These are phyloP conservation scores for Blastomyces emzantsi DNA, from an alignment of 2,329 filamentous ascomycete species.

Conservation along the genomic window DNA sequence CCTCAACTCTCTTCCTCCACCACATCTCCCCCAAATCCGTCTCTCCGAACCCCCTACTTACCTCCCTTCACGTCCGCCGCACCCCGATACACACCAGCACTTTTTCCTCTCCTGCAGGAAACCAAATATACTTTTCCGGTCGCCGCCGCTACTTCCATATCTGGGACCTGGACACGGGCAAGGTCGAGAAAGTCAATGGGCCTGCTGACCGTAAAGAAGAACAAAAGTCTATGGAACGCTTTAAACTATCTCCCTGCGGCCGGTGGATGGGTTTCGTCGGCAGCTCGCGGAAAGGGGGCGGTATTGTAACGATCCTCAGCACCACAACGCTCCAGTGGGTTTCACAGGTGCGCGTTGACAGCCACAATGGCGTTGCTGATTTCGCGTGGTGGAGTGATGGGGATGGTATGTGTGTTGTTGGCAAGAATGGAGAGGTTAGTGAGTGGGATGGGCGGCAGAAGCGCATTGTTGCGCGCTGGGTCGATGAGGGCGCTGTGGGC, in stretches of 20 bases:
- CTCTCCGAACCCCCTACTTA: conserved; percentile 78
- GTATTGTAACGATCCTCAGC: conserved; percentile 76
- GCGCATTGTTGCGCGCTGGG: conserved; percentile 72
- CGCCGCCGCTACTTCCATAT: conserved; percentile 86
- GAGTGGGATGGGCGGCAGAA: conserved; percentile 69
- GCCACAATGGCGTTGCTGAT: conserved; percentile 73
- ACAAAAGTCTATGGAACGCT: conserved; percentile 83
- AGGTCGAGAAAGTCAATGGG: conserved; percentile 70
- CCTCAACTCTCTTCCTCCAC: conserved; percentile 78
- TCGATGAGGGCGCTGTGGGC: conserved; percentile 79
- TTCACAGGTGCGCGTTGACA: conserved; percentile 70
- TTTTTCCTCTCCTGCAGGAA: conserved; percentile 64
- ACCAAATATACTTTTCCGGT: conserved; percentile 79
- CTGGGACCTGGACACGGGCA: conserved; percentile 78
- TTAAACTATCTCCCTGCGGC: conserved; percentile 80
- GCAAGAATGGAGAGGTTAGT: conserved; percentile 79
- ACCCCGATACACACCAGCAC: conserved; percentile 77
- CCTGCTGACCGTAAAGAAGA: conserved; percentile 63
- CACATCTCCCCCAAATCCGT: conserved; percentile 71
- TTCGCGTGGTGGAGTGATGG: conserved; percentile 89
- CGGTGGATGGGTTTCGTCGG: conserved; percentile 76
- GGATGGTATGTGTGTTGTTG: conserved; percentile 69
- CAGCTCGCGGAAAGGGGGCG: conserved; percentile 73
- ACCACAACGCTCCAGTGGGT: conserved; percentile 79
- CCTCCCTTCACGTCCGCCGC: conserved; percentile 74